phyloP scores from a whole-genome alignment of 2,329 filamentous ascomycete genomes.

The Hypocreales sp. region DNA sequence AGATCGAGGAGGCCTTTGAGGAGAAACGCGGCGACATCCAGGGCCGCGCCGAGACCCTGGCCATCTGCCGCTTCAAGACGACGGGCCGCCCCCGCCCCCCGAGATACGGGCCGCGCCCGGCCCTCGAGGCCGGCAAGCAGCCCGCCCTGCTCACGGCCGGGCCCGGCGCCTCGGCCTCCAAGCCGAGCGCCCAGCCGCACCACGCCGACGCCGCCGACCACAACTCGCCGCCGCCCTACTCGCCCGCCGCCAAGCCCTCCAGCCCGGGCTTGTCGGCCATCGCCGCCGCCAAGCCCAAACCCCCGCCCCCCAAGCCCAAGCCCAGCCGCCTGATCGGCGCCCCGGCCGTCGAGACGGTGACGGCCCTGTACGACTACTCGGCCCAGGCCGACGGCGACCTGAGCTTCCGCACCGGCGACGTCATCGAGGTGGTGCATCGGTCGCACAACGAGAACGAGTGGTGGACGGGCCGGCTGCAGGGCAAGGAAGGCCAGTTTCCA shows the following conservation, averaged over 20 bases:
- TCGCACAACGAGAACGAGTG: conserved; percentile 93
- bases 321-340: conserved; percentile 54
- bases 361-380: conserved; percentile 89
- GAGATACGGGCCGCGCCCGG: conserved; percentile 42
- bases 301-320: conserved; percentile 63
- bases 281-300: conserved; percentile 47
- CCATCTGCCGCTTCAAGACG: conserved; percentile 84
- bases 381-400: conserved; percentile 90
- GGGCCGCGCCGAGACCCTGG: conserved; percentile 66
- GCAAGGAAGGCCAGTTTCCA: conserved; percentile 82
- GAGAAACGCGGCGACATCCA: conserved; percentile 80
- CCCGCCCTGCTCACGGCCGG: conserved; percentile 37
- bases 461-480: conserved; percentile 77
- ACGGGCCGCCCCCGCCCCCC: conserved; percentile 52
- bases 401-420: conserved; percentile 75
- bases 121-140: conserved; percentile 31
- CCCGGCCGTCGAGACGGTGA: conserved; percentile 60
- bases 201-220: conserved; percentile 27
- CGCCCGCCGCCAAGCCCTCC: conserved; percentile 23
- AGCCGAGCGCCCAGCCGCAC: conserved; percentile 19
- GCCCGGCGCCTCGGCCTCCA: conserved; percentile 9
- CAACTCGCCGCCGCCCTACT: conserved; percentile 59
- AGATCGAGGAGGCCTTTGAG: conserved; percentile 83
- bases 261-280: conserved; percentile 24
- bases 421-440: conserved; percentile 73